Percentiles rank a stretch among this genome's conserved stretches.
These are phyloP conservation scores for Coleophoma cylindrospora DNA, from an alignment of 2,329 filamentous ascomycete species.

Conservation along the genomic window DNA sequence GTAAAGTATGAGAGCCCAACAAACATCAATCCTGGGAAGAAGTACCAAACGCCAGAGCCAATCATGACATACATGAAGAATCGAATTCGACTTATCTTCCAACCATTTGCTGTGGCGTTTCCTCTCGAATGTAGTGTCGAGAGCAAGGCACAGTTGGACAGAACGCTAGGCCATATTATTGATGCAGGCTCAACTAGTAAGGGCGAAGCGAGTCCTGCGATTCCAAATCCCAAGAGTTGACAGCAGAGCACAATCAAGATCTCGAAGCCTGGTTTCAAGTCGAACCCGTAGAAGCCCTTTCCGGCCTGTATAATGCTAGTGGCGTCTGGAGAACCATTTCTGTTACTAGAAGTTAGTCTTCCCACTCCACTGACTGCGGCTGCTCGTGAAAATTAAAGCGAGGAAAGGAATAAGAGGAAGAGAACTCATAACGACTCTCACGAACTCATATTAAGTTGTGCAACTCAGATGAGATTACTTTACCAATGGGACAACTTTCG, in stretches of 20 bases:
- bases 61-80: constrained; percentile 2
- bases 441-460: no score
- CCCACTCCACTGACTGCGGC: no score
- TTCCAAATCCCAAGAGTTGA: constrained; percentile 38
- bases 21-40: constrained; percentile 57
- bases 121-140: constrained; percentile 52
- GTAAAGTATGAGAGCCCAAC: constrained; percentile 45
- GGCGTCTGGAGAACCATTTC: constrained; percentile 16
- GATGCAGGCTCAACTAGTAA: constrained; percentile 2
- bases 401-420: no score
- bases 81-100: constrained; percentile 27
- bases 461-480: no score
- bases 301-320: constrained; percentile 15
- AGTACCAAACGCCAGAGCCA: constrained; percentile 51
- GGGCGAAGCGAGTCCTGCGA: not conserved
- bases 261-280: constrained; percentile 52
- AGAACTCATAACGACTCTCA: no score
- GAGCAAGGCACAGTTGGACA: constrained; percentile 13
- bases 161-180: constrained; percentile 15
- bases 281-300: constrained; percentile 30
- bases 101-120: constrained; percentile 53
- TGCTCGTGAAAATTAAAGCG: no score
- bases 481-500: no score
- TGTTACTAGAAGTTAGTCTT: no score
- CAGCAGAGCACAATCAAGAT: constrained; percentile 53